Conservation (phyloP, 2,329 filamentous ascomycete species). For the Ophiostoma triangulosporum region DNA sequence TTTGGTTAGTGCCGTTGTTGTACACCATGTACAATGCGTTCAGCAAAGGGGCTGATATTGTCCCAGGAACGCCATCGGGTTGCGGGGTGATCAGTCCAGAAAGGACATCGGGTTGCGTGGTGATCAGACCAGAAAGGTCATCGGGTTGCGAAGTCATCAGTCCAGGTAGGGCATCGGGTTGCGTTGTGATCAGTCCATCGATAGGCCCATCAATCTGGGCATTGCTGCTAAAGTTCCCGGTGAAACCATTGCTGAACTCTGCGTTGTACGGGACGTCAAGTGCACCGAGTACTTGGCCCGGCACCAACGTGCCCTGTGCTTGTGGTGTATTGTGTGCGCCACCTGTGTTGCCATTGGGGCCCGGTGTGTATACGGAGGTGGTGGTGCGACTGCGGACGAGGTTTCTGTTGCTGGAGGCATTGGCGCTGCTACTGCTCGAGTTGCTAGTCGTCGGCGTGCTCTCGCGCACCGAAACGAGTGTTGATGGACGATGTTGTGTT, state of each 20-base stretch:
- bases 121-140: not conserved
- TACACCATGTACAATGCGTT: not conserved
- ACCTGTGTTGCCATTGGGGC: not conserved
- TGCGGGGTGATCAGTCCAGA: not conserved
- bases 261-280: not conserved
- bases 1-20: not conserved
- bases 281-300: not conserved
- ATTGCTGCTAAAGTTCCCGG: not conserved
- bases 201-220: not conserved
- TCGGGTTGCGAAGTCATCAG: not conserved
- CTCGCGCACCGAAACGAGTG: constrained; percentile 7
- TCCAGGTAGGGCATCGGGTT: not conserved
- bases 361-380: not conserved
- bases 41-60: not conserved
- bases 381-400: not conserved
- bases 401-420: not conserved
- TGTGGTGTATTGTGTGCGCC: not conserved
- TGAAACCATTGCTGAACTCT: not conserved
- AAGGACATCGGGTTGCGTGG: not conserved
- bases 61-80: not conserved
- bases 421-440: not conserved
- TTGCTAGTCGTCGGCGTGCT: not conserved
- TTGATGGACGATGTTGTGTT: constrained; percentile 6
- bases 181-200: not conserved
- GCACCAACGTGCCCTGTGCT: not conserved